phyloP scores from a whole-genome alignment of 495 filamentous ascomycete genomes.

The Daldinia concentrica region DNA sequence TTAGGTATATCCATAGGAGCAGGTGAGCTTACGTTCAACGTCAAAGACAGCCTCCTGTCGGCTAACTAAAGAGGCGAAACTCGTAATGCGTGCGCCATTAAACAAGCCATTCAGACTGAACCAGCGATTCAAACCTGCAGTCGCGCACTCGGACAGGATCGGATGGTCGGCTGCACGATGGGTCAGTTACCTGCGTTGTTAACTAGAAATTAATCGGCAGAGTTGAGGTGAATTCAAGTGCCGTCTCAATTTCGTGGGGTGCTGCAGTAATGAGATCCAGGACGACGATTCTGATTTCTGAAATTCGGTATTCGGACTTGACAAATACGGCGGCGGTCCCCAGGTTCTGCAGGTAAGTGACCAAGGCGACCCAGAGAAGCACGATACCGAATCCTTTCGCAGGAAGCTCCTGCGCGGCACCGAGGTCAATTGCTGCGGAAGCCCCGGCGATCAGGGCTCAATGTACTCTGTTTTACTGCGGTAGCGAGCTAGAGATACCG shows the following conservation, averaged over 20 bases:
- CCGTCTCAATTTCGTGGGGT: conserved; percentile 32
- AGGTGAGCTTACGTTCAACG: conserved; percentile 45
- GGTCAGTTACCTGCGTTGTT: conserved; percentile 46
- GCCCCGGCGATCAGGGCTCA: conserved; percentile 65
- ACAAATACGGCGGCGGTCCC: conserved; percentile 20
- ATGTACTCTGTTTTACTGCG: neutral
- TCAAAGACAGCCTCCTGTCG: conserved; percentile 19
- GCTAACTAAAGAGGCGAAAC: conserved; percentile 39
- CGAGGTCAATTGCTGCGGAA: conserved; percentile 66
- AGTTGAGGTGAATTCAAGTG: conserved; percentile 22
- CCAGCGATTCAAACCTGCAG: conserved; percentile 43
- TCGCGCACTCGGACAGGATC: conserved; percentile 31
- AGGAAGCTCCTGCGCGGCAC: conserved; percentile 58
- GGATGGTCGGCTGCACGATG: conserved; percentile 35
- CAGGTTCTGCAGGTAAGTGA: conserved; percentile 34
- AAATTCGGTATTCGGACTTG: conserved; percentile 24
- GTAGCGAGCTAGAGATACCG: conserved; percentile 39
- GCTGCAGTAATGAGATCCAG: conserved; percentile 37
- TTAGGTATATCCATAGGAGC: conserved; percentile 44
- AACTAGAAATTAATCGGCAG: conserved; percentile 41
- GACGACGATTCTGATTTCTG: conserved; percentile 27
- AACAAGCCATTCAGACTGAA: conserved; percentile 50
- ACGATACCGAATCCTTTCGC: conserved; percentile 64
- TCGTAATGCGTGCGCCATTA: conserved; percentile 50
- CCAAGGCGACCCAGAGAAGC: conserved; percentile 59